Conservation (phyloP, 192 early-diverging fungal genomes). For the Coemansia guatemalensis region DNA sequence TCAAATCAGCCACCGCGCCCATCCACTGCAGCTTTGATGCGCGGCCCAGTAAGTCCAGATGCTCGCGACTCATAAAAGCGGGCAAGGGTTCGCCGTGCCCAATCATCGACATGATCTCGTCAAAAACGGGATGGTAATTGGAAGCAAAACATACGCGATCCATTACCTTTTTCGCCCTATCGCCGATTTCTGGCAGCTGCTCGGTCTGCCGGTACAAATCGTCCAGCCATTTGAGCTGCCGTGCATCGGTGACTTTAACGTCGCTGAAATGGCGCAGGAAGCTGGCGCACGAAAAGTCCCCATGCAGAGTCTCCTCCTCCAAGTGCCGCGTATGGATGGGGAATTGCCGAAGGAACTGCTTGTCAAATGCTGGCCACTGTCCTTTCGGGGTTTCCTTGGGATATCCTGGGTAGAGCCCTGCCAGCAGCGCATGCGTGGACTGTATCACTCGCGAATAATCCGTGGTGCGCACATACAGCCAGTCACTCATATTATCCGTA, state of each 20-base stretch:
- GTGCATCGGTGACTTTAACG: neutral
- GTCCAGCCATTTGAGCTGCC: conserved; percentile 27
- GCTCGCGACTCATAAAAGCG: conserved; percentile 11
- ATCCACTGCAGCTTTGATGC: conserved; percentile 36
- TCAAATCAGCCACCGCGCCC: neutral
- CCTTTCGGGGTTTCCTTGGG: conserved; percentile 7
- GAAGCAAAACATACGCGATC: conserved; percentile 22
- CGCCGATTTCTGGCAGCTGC: conserved; percentile 28
- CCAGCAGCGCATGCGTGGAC: conserved; percentile 60
- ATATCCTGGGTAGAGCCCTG: conserved; percentile 49
- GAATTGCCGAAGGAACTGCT: conserved; percentile 16
- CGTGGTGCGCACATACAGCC: conserved; percentile 58
- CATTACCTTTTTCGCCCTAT: conserved; percentile 8
- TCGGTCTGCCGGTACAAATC: conserved; percentile 34
- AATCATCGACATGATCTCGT: conserved; percentile 33
- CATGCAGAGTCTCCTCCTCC: conserved; percentile 32
- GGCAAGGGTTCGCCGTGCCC: conserved; percentile 41
- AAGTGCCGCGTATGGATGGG: conserved; percentile 30
- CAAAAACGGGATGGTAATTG: conserved; percentile 38
- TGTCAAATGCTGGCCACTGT: conserved; percentile 16
- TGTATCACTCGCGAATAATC: conserved; percentile 68
- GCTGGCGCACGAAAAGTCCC: conserved; percentile 40
- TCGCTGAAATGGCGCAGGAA: conserved; percentile 28
- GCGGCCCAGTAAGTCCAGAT: conserved; percentile 21
- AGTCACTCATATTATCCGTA: conserved; percentile 8